Base-by-base conservation (phyloP, 805 yeast genomes). In the Kodamaea kakaduensis region DNA sequence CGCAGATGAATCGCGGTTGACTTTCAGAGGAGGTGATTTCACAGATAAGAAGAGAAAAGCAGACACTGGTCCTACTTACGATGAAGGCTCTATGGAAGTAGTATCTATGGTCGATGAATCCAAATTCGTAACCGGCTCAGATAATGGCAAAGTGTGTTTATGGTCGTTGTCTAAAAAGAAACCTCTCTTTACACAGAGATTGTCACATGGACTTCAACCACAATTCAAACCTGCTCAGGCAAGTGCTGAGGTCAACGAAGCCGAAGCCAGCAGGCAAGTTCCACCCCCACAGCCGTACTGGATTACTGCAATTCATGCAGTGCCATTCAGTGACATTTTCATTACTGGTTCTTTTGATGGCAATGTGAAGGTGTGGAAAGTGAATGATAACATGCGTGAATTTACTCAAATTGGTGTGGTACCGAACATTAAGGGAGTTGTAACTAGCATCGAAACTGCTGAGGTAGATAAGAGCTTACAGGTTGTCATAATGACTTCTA, bases 101-200 rank as follows among this genome's bases (percentile, higher is more conserved):
- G 93, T 89, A 21, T 67, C 84, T 9, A 88, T 89, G 96, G 61
- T 85, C 36, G 98, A 93, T 59, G 95, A 89, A 59, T 77, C 88
- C 17, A 88, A 84, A 56, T 93, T 93, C 54, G 79, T 93, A 31
- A 89, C 97, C 1, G 97, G 97, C 4, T 81, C 95, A 10, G 98
- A 93, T 55, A 90, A 89, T 56, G 98, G 98, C 27, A 84, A 78
- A 52, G 62, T 93, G 20, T 65, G 85, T n/a, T 67, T 93, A 42
- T 93, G 98, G 98, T 79, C 96, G 2, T 63, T 83, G 38, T 80
- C 85, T 17, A 87, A 87, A 63, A 93, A 93, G 73, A 89, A 87
- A 61, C 94, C 97, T 10, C 61, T 84, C 18, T 81, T 59, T 56
- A 77, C 78, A 2, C 60, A 73, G 42, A 73, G 93, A 50, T 61